Evolutionary conservation across 306 rosid genomes (phyloP), one percentile per base, ranked within the genome.

Genomic region (Begonia peltatifolia): DNA sequence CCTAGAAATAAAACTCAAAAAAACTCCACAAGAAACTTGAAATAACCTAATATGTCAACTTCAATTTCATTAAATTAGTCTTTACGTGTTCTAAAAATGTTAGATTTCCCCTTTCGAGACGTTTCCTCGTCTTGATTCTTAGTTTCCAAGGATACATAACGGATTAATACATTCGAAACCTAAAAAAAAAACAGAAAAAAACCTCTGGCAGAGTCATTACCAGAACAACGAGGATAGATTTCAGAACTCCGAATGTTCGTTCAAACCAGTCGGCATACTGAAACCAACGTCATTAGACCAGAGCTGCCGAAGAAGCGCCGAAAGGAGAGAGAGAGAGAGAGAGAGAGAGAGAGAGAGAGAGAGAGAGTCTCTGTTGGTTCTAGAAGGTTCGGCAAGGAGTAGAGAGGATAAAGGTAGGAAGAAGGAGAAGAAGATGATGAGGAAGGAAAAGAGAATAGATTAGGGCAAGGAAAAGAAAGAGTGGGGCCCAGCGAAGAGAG

Each of bases 331-430:
- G 35, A 25, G 35, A 17, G 18, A 17, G 58, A 10, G 55, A 20
- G 68, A 54, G 54, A 38, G 58, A 55, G 52, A 20, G 63, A 46
- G 68, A 10, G 55, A 20, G 68, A 54, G 54, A 38, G 58, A 55
- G 52, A 20, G 63, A 46, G 49, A 59, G 41, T 58, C 70, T 67
- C 48, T 53, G 73, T 60, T 64, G 78, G 62, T 89, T 85, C 95
- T 80, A 85, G 97, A 85, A 89, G 82, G 69, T 85, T 85, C 94
- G 63, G 61, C 56, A 41, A 14, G n/a, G 17, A 52, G 54, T 61
- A 48, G 66, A 63, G 25, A 67, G 73, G 41, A 58, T 55, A 47
- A 15, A 30, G 9, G 47, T 13, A 62, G 54, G 50, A 54, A 57
- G 48, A 60, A 60, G 46, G 61, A 50, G 36, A 54, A n/a, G 15